These are phyloP conservation scores for Ajuga chamaepitys DNA, from an alignment of 257 asterid species.

Conservation along the genomic window DNA sequence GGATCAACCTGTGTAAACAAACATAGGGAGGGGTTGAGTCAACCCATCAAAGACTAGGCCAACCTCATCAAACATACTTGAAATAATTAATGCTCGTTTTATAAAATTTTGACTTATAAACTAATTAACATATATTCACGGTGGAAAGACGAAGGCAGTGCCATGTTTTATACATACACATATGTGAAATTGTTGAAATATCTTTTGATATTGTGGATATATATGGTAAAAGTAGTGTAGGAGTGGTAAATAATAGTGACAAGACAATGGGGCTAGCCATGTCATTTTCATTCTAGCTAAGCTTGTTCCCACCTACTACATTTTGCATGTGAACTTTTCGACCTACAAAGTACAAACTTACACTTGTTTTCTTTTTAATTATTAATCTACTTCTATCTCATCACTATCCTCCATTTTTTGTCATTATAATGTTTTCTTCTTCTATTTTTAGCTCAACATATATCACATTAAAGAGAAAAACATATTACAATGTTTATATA, in stretches of 20 bases:
- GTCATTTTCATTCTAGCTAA: slow-evolving; percentile 30
- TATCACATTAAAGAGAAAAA: too few relatives aligned
- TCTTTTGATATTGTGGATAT: background rate
- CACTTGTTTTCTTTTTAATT: background rate
- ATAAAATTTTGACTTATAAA: too few relatives aligned
- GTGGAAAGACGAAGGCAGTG: too few relatives aligned
- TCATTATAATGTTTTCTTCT: background rate
- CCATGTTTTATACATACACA: too few relatives aligned
- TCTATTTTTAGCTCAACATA: too few relatives aligned
- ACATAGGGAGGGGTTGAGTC: too few relatives aligned
- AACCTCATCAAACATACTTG: too few relatives aligned
- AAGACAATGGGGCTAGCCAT: slow-evolving; percentile 18
- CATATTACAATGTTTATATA: too few relatives aligned
- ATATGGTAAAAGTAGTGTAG: background rate
- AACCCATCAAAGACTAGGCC: too few relatives aligned
- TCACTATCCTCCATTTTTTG: background rate
- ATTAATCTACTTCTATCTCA: background rate
- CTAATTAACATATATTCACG: too few relatives aligned
- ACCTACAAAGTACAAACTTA: background rate
- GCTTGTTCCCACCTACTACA: slow-evolving; percentile 29
- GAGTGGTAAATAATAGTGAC: slow-evolving; percentile 19
- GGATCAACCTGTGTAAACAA: too few relatives aligned
- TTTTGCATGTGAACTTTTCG: slow-evolving; percentile 25
- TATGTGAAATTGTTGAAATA: background rate
- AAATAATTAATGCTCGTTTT: too few relatives aligned